These are phyloP conservation scores for Pseudoturritis turrita DNA, from an alignment of 345 rosid species.

Conservation along the genomic window DNA sequence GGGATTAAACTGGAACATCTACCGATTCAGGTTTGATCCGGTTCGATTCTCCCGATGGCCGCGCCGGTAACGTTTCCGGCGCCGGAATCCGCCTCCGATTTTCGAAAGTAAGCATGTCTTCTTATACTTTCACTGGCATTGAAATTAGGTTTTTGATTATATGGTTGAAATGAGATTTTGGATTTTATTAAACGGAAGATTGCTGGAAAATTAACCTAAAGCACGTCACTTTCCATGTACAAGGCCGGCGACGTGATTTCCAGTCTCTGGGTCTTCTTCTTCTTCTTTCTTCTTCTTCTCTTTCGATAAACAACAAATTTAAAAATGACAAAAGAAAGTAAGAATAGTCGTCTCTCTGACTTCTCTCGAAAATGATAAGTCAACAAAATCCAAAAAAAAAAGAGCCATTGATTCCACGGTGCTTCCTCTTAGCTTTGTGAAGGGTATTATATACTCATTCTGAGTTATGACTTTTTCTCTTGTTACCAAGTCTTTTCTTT, in stretches of 20 bases:
- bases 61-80: not conserved
- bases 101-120: not conserved
- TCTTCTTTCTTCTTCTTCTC: constrained; percentile 1
- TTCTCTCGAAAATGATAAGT: constrained; percentile 25
- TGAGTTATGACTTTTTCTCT: constrained; percentile 2
- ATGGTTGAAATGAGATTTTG: not conserved
- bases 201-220: not conserved
- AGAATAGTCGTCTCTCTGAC: constrained; percentile 31
- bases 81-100: not conserved
- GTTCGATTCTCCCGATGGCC: not conserved
- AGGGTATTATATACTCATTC: not conserved
- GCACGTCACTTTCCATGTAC: not conserved
- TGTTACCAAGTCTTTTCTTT: constrained; percentile 22
- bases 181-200: not conserved
- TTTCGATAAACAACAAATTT: not conserved
- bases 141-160: not conserved
- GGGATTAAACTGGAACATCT: not conserved
- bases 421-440: constrained; percentile 24
- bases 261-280: constrained; percentile 1
- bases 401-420: constrained; percentile 32
- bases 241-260: constrained; percentile 8
- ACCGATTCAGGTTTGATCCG: not conserved
- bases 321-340: not conserved
- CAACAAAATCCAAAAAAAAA: not conserved
- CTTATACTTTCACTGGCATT: not conserved